Evolutionary conservation across 306 rosid species (phyloP).

Genomic region (Casuarina cunninghamiana): DNA sequence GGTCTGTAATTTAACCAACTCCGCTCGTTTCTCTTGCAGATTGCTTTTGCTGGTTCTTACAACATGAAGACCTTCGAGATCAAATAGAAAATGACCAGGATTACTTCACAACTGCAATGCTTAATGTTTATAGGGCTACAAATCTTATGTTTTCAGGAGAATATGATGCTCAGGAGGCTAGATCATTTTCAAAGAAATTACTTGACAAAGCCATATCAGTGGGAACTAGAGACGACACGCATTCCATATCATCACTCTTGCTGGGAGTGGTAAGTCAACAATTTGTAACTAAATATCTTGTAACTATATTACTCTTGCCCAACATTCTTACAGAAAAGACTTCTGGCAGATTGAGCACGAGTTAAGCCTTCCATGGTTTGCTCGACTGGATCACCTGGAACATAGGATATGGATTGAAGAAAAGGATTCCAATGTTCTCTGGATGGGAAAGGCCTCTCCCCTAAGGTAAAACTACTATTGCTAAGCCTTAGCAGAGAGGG

Average conservation of each 20-base stretch:
- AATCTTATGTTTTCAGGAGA: slow-evolving; percentile 39
- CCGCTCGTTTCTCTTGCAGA: slow-evolving; percentile 9
- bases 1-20: neutral
- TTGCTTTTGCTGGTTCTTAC: slow-evolving; percentile 37
- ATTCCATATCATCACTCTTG: neutral
- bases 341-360: slow-evolving; percentile 45
- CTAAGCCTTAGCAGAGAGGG: neutral
- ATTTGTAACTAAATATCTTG: too few species aligned
- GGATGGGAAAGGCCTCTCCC: slow-evolving; percentile 43
- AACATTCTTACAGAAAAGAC: neutral
- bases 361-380: slow-evolving; percentile 49
- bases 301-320: too few species aligned
- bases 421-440: slow-evolving; percentile 32
- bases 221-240: slow-evolving; percentile 4
- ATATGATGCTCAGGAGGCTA: slow-evolving; percentile 39
- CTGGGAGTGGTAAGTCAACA: neutral
- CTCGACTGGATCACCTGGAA: slow-evolving; percentile 63
- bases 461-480: slow-evolving; percentile 25
- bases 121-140: slow-evolving; percentile 39
- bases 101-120: slow-evolving; percentile 29
- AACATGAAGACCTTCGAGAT: slow-evolving; percentile 20
- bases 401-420: slow-evolving; percentile 55
- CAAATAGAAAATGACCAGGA: slow-evolving; percentile 26
- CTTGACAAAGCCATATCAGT: slow-evolving; percentile 22
- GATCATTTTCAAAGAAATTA: slow-evolving; percentile 31